A percentile compares a stretch with the other conserved stretches of the same genome.
Evolutionary conservation across 345 rosid genomes (phyloP).

Genomic region (Heritiera fomes): DNA sequence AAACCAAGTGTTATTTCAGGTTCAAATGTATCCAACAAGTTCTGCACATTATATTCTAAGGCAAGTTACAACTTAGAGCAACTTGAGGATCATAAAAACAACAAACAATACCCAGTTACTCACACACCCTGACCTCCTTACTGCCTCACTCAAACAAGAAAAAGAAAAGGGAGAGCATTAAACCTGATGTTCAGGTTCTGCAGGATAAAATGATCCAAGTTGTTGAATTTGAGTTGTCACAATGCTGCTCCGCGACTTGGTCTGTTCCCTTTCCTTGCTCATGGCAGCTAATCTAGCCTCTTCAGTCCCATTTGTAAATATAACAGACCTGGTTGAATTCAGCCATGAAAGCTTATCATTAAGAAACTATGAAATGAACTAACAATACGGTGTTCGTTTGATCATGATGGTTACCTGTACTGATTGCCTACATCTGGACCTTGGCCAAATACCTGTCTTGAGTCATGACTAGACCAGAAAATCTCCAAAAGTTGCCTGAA

Average conservation of each 20-base stretch:
- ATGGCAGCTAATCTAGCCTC: constrained; percentile 69
- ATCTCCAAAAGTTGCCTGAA: constrained; percentile 79
- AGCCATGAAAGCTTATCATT: neutral
- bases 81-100: no score
- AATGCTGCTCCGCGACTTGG: constrained; percentile 61
- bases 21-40: no score
- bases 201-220: constrained; percentile 64
- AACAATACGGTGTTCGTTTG: no score
- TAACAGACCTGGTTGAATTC: constrained; percentile 60
- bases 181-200: constrained; percentile 97
- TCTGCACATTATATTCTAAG: no score
- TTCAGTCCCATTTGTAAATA: constrained; percentile 82
- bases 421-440: constrained; percentile 97
- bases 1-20: no score
- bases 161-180: neutral
- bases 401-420: constrained; percentile 57
- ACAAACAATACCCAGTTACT: no score
- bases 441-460: constrained; percentile 89
- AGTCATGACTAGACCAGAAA: constrained; percentile 93
- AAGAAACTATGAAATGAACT: neutral
- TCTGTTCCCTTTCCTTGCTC: constrained; percentile 87
- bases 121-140: no score
- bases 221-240: constrained; percentile 87
- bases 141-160: neutral
- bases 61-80: no score